These are phyloP conservation scores for Kodamaea leandrae DNA, from an alignment of 805 yeast species.

Conservation along the genomic window DNA sequence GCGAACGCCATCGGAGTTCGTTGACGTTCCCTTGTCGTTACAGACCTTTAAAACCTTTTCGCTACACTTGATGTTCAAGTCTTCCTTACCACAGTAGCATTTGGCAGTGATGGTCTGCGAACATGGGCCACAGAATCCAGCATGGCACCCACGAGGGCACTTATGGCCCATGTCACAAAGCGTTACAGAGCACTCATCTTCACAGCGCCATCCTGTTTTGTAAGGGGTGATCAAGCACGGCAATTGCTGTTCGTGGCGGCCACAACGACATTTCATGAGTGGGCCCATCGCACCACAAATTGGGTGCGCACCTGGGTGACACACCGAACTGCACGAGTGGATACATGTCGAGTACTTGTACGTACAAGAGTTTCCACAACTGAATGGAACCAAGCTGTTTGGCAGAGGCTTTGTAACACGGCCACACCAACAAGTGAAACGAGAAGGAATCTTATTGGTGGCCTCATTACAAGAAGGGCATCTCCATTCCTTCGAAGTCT, in stretches of 20 bases:
- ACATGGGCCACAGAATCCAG: constrained; percentile 82
- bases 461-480: constrained; percentile 78
- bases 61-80: constrained; percentile 43
- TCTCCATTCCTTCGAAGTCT: constrained; percentile 62
- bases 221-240: constrained; percentile 76
- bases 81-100: constrained; percentile 76
- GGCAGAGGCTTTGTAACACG: constrained; percentile 63
- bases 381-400: constrained; percentile 66
- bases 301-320: constrained; percentile 91
- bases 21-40: constrained; percentile 4
- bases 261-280: constrained; percentile 68
- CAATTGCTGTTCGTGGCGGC: constrained; percentile 58
- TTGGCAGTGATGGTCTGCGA: constrained; percentile 41
- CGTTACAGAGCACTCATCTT: constrained; percentile 53
- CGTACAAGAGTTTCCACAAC: constrained; percentile 85
- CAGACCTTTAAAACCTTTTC: constrained; percentile 39
- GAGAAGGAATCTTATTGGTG: constrained; percentile 49
- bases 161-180: constrained; percentile 67
- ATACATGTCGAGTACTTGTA: constrained; percentile 54
- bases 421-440: constrained; percentile 86
- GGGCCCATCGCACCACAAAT: constrained; percentile 80
- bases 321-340: constrained; percentile 70
- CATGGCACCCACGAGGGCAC: constrained; percentile 66
- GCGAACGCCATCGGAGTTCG: constrained; percentile 2
- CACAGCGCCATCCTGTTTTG: constrained; percentile 66